Conservation (phyloP, 2,329 filamentous ascomycete species). For the Trichoderma hamatum region DNA sequence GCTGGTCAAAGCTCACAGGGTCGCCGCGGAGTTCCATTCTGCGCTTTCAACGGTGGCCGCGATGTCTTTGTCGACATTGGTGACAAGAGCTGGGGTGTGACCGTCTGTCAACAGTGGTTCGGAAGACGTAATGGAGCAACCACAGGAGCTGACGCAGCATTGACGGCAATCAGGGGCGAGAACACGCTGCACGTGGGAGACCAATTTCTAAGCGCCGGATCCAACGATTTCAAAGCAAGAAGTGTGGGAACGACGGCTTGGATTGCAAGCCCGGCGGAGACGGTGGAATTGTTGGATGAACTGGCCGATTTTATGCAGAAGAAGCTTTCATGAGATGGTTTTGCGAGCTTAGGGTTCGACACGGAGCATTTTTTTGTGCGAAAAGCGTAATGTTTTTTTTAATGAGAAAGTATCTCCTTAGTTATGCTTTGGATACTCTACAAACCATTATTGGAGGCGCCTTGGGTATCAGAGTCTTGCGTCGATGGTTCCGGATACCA, state of each 20-base stretch:
- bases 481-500: not conserved
- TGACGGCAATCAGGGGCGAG: conserved; percentile 62
- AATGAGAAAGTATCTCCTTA: not conserved
- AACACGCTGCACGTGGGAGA: conserved; percentile 94
- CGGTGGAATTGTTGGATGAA: conserved; percentile 86
- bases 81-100: conserved; percentile 95
- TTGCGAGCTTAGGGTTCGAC: not conserved
- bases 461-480: not conserved
- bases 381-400: not conserved
- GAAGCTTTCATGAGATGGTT: conserved; percentile 33
- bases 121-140: conserved; percentile 47
- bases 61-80: conserved; percentile 99
- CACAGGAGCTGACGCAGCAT: conserved; percentile 15
- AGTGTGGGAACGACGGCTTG: conserved; percentile 93
- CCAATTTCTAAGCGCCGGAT: conserved; percentile 92
- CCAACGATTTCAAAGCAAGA: conserved; percentile 95
- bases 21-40: conserved; percentile 71
- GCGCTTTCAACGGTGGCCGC: conserved; percentile 96
- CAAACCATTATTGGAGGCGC: not conserved
- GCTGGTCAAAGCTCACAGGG: conserved; percentile 28
- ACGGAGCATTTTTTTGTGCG: not conserved
- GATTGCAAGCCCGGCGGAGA: conserved; percentile 93
- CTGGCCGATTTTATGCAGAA: conserved; percentile 59
- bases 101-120: conserved; percentile 90
- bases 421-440: not conserved